Percentiles rank a stretch among this genome's conserved stretches.
Evolutionary conservation across 2,329 filamentous ascomycete species (phyloP).

Genomic region (Erysiphe neolycopersici): DNA sequence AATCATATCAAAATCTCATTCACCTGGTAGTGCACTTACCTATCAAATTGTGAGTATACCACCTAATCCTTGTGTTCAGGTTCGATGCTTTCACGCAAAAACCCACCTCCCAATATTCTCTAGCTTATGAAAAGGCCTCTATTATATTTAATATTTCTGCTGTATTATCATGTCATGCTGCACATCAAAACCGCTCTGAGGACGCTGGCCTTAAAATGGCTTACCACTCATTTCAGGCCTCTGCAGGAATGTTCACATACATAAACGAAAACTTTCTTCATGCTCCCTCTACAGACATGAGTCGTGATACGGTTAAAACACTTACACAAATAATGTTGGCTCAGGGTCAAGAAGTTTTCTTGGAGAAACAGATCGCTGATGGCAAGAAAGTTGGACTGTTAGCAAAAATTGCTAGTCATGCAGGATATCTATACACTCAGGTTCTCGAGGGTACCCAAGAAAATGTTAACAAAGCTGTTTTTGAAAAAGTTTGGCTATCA

Average conservation of each 20-base stretch:
- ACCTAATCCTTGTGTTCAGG: slow-evolving; percentile 23
- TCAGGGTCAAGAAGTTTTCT: slow-evolving; percentile 87
- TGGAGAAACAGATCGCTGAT: slow-evolving; percentile 86
- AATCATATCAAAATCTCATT: slow-evolving; percentile 98
- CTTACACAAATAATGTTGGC: slow-evolving; percentile 82
- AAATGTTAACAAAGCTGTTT: slow-evolving; percentile 70
- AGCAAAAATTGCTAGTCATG: slow-evolving; percentile 80
- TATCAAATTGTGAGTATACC: neutral
- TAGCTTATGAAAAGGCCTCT: slow-evolving; percentile 94
- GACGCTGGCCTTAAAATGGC: slow-evolving; percentile 85
- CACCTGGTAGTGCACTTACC: slow-evolving; percentile 41
- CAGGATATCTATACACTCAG: slow-evolving; percentile 65
- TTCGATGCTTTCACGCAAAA: slow-evolving; percentile 99
- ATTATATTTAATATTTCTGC: slow-evolving; percentile 99
- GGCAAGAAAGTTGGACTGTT: slow-evolving; percentile 78
- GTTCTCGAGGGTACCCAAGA: slow-evolving; percentile 77
- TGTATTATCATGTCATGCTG: slow-evolving; percentile 84
- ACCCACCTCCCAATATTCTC: slow-evolving; percentile 81
- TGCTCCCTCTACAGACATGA: slow-evolving; percentile 85
- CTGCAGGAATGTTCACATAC: slow-evolving; percentile 98
- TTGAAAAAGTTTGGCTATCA: slow-evolving; percentile 79
- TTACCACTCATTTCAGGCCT: slow-evolving; percentile 94
- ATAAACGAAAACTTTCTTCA: slow-evolving; percentile 99
- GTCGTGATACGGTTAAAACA: slow-evolving; percentile 83
- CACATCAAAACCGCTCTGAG: slow-evolving; percentile 72